These are phyloP conservation scores for Candida ulmi DNA, from an alignment of 805 yeast species.

Conservation along the genomic window DNA sequence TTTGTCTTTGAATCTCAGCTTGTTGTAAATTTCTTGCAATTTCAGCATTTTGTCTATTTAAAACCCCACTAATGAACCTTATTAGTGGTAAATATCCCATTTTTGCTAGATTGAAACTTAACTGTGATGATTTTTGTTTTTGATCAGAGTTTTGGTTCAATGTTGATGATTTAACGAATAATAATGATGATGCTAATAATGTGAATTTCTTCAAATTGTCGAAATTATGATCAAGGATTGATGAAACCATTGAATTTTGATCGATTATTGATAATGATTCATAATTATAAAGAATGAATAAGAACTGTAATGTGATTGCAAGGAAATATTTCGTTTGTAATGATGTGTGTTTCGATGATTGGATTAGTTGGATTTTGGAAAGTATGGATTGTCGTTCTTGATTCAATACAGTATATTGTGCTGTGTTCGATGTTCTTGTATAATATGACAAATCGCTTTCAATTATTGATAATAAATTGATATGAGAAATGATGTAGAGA, in stretches of 20 bases:
- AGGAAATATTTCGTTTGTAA: slow-evolving; percentile 10
- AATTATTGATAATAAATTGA: slow-evolving; percentile 11
- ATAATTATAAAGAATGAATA: slow-evolving; percentile 12
- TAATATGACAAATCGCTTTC: slow-evolving; percentile 11
- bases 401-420: slow-evolving; percentile 3
- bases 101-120: slow-evolving; percentile 21
- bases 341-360: slow-evolving; percentile 5
- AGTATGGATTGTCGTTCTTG: slow-evolving; percentile 3
- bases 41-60: slow-evolving; percentile 17
- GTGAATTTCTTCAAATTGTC: slow-evolving; percentile 16
- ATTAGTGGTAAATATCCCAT: slow-evolving; percentile 19
- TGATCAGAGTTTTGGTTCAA: slow-evolving; percentile 23
- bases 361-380: slow-evolving; percentile 2
- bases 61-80: slow-evolving; percentile 19
- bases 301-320: slow-evolving; percentile 6
- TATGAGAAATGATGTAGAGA: slow-evolving; percentile 7
- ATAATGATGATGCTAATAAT: slow-evolving; percentile 15
- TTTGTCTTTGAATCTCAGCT: slow-evolving; percentile 17
- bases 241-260: slow-evolving; percentile 7
- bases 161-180: slow-evolving; percentile 19
- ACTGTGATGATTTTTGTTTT: slow-evolving; percentile 23
- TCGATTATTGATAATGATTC: slow-evolving; percentile 11
- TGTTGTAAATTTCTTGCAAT: slow-evolving; percentile 21
- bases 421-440: slow-evolving; percentile 1
- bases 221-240: slow-evolving; percentile 11